Percentiles rank a stretch among this genome's conserved stretches.
phyloP scores from a whole-genome alignment of 495 filamentous ascomycete species.

The Hyaloscypha finlandica region DNA sequence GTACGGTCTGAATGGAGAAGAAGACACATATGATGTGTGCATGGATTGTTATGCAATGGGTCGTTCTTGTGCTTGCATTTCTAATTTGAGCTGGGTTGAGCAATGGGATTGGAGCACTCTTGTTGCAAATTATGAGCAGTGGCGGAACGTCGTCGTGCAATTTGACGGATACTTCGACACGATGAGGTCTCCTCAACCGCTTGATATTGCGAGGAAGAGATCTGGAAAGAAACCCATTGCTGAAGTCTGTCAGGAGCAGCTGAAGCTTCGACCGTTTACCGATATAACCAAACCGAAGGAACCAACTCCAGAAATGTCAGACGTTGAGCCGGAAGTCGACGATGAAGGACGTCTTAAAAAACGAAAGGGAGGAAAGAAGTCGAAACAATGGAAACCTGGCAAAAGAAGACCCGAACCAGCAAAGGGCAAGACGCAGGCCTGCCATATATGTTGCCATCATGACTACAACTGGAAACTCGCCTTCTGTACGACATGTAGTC shows the following conservation, averaged over 20 bases:
- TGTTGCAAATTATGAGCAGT: constrained; percentile 74
- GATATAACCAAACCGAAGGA: constrained; percentile 49
- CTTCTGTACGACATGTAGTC: constrained; percentile 70
- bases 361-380: constrained; percentile 39
- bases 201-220: constrained; percentile 63
- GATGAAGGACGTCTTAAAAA: constrained; percentile 52
- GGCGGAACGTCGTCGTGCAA: constrained; percentile 73
- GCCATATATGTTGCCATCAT: constrained; percentile 78
- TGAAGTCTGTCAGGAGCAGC: constrained; percentile 85
- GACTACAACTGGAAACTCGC: constrained; percentile 81
- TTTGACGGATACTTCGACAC: constrained; percentile 61
- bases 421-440: constrained; percentile 42
- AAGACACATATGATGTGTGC: constrained; percentile 90
- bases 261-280: constrained; percentile 60
- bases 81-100: constrained; percentile 84
- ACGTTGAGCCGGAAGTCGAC: constrained; percentile 47
- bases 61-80: constrained; percentile 84
- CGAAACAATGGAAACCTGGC: background rate
- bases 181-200: constrained; percentile 56
- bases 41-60: constrained; percentile 97
- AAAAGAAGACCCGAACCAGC: constrained; percentile 10
- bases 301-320: constrained; percentile 32
- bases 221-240: constrained; percentile 75
- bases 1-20: constrained; percentile 54
- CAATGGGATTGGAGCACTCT: constrained; percentile 85